Conservation (phyloP, 768 basidiomycete species). For the Podaxis carcinomalis region DNA sequence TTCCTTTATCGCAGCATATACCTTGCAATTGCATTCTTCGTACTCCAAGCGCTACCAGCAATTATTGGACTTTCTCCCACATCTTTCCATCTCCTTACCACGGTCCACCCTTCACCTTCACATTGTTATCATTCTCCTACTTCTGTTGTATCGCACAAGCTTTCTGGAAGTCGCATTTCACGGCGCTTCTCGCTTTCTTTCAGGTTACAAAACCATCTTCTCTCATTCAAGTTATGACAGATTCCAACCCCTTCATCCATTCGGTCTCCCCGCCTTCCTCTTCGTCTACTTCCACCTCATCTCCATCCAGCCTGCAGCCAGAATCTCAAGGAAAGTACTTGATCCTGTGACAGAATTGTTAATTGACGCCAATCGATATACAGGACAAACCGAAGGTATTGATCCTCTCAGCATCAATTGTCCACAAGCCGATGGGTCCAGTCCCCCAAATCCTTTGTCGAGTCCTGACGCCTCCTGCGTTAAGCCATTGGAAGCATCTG, state of each 20-base stretch:
- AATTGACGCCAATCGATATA: neutral
- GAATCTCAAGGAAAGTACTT: neutral
- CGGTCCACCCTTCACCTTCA: neutral
- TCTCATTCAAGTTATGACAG: slow-evolving; percentile 6
- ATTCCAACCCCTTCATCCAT: neutral
- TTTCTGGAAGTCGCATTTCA: neutral
- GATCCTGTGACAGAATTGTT: neutral
- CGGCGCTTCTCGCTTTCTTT: neutral
- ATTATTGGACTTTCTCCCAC: neutral
- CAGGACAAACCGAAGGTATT: neutral
- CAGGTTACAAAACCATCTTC: neutral
- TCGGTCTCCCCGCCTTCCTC: too few species aligned
- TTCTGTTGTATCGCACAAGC: slow-evolving; percentile 1
- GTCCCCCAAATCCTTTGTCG: neutral
- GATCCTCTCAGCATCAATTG: neutral
- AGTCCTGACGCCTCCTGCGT: neutral
- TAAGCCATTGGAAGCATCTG: neutral
- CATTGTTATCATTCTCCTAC: neutral
- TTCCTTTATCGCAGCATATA: slow-evolving; percentile 1
- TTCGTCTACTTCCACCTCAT: neutral
- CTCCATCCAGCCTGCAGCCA: neutral
- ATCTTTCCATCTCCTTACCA: neutral
- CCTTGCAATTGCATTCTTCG: neutral
- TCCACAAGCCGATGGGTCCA: neutral
- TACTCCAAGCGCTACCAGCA: slow-evolving; percentile 7